These are phyloP conservation scores for Diatrype stigma DNA, from an alignment of 2,329 filamentous ascomycete genomes.

Conservation along the genomic window DNA sequence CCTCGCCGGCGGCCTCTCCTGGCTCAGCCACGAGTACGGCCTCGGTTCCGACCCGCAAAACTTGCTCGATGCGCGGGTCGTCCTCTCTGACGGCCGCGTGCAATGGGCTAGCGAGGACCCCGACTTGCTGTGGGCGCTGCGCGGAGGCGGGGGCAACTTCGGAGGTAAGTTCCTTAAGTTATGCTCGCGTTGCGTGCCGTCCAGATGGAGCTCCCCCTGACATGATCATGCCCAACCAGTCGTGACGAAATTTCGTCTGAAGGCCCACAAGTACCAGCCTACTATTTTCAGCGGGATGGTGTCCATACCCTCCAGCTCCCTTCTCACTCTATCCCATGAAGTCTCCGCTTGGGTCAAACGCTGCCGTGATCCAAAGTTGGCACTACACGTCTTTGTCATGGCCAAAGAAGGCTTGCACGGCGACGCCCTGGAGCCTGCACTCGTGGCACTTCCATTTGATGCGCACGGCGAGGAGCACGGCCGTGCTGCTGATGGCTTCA, in stretches of 20 bases:
- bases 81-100: constrained; percentile 1
- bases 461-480: constrained; percentile 1
- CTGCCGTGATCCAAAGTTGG: background rate
- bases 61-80: background rate
- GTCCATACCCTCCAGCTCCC: background rate
- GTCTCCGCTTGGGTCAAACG: background rate
- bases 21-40: constrained; percentile 1
- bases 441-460: background rate
- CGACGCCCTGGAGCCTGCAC: background rate
- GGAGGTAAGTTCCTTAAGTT: constrained; percentile 1
- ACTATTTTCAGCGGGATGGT: constrained; percentile 1
- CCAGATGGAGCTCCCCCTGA: background rate
- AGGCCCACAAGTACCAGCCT: background rate
- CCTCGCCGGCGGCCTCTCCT: background rate
- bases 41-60: constrained; percentile 1
- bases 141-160: background rate
- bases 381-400: background rate
- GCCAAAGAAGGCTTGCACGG: constrained; percentile 1
- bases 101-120: constrained; percentile 1
- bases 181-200: background rate
- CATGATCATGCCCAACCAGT: background rate
- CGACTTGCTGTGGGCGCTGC: background rate
- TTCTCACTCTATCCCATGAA: background rate
- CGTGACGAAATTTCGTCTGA: background rate
- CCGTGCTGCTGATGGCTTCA: background rate